Percentiles rank a stretch among this genome's conserved stretches.
Evolutionary conservation across 208 protist genomes (phyloP).

Genomic region (Herpetomonas samuelpessoai): DNA sequence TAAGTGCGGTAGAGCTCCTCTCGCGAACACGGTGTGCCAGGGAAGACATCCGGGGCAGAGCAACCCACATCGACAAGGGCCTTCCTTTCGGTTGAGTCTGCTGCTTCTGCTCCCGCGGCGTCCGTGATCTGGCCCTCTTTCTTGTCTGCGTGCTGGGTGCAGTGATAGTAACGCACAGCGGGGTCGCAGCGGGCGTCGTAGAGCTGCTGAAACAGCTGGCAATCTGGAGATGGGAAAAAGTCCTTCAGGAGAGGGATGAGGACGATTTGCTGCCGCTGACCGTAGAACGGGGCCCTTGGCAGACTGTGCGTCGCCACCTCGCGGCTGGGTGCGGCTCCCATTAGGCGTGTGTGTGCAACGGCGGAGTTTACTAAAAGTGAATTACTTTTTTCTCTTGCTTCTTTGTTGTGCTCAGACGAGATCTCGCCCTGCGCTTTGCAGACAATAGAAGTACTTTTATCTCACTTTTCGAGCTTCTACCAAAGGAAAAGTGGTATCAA

Average conservation of each 20-base stretch:
- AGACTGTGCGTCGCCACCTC: slow-evolving; percentile 29
- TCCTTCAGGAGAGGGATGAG: slow-evolving; percentile 50
- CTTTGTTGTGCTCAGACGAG: neutral
- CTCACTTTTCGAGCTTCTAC: too few relatives aligned
- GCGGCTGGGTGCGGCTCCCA: slow-evolving; percentile 63
- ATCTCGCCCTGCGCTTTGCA: too few relatives aligned
- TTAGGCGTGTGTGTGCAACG: slow-evolving; percentile 7
- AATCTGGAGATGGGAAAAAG: slow-evolving; percentile 58
- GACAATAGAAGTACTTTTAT: too few relatives aligned
- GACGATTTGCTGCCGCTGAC: slow-evolving; percentile 36
- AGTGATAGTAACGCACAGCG: slow-evolving; percentile 66
- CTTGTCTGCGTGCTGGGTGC: slow-evolving; percentile 12
- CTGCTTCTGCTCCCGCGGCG: too few relatives aligned
- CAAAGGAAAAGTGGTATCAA: too few relatives aligned
- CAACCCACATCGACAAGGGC: slow-evolving; percentile 18
- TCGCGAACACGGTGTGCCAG: slow-evolving; percentile 13
- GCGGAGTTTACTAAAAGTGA: neutral
- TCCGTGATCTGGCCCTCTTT: neutral
- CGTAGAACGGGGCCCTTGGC: slow-evolving; percentile 32
- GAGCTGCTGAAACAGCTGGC: slow-evolving; percentile 52
- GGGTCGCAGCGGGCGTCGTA: slow-evolving; percentile 50
- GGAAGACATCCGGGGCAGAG: slow-evolving; percentile 28
- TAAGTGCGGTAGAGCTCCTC: slow-evolving; percentile 43
- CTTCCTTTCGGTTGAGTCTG: neutral
- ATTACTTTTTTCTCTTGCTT: neutral